These are phyloP conservation scores for Ceratocystis ficicola DNA, from an alignment of 2,329 filamentous ascomycete species.

Conservation along the genomic window DNA sequence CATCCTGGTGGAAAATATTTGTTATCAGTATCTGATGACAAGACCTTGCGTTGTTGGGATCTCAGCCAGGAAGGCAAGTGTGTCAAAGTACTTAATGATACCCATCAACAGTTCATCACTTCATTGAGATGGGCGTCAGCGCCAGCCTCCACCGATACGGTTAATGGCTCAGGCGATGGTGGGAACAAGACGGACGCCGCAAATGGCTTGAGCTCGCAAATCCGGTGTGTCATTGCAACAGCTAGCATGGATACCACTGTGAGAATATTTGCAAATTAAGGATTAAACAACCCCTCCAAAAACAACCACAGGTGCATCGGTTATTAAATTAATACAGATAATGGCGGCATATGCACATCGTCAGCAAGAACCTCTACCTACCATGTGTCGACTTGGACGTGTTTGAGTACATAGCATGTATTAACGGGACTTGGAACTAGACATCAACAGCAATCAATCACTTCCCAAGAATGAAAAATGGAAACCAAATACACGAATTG, in stretches of 20 bases:
- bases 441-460: not conserved
- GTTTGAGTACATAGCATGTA: not conserved
- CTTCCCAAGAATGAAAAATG: not conserved
- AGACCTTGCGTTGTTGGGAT: conserved; percentile 89
- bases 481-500: not conserved
- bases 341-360: not conserved
- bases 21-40: conserved; percentile 76
- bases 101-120: conserved; percentile 73
- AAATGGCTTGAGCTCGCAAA: conserved; percentile 43
- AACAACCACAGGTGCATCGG: not conserved
- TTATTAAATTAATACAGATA: not conserved
- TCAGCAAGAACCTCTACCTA: not conserved
- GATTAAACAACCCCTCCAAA: not conserved
- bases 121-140: conserved; percentile 78
- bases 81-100: conserved; percentile 66
- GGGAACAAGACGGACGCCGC: conserved; percentile 27
- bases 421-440: not conserved
- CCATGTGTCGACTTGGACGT: not conserved
- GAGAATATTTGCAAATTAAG: conserved; percentile 56
- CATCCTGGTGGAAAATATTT: conserved; percentile 88
- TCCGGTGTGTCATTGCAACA: conserved; percentile 73
- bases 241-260: conserved; percentile 72
- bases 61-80: conserved; percentile 79
- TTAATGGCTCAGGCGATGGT: conserved; percentile 35
- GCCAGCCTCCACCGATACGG: conserved; percentile 32